Conservation (phyloP, 1,284 basidiomycete genomes). For the Cryptococcus sp. region DNA sequence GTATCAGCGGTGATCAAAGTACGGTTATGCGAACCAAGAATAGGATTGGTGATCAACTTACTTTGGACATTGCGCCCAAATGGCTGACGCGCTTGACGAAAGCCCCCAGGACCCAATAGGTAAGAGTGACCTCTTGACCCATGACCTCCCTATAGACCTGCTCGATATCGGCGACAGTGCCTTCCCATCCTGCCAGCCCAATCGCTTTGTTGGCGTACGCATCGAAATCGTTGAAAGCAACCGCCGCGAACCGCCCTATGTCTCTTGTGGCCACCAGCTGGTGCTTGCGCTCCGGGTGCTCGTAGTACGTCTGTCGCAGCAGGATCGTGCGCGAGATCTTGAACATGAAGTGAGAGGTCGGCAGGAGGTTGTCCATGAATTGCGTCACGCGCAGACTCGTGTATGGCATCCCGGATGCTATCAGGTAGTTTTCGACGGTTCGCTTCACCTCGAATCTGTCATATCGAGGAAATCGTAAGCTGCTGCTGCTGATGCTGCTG, state of each 20-base stretch:
- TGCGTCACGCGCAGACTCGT: conserved; percentile 20
- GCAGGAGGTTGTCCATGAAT: conserved; percentile 28
- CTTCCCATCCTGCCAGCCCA: conserved; percentile 28
- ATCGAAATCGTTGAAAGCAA: conserved; percentile 19
- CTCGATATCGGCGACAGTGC: conserved; percentile 24
- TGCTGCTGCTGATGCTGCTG: background rate
- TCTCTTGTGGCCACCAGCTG: conserved; percentile 25
- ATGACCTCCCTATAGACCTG: conserved; percentile 24
- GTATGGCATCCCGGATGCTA: conserved; percentile 8
- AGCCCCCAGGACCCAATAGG: conserved; percentile 14
- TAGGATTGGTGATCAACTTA: conserved; percentile 8
- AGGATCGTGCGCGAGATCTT: conserved; percentile 31
- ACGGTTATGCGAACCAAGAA: background rate
- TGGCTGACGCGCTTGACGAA: conserved; percentile 16
- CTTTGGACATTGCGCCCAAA: conserved; percentile 14
- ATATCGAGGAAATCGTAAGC: background rate
- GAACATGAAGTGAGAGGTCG: conserved; percentile 18
- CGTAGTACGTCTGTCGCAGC: conserved; percentile 23
- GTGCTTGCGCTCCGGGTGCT: conserved; percentile 23
- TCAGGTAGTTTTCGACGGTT: conserved; percentile 22
- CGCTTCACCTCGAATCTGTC: conserved; percentile 31
- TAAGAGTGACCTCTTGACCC: conserved; percentile 17
- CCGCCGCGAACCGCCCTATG: conserved; percentile 29
- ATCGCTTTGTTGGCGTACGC: conserved; percentile 14
- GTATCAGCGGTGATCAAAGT: conserved; percentile 2